Conservation (phyloP, 257 asterid genomes). For the Leptodermis oblonga region DNA sequence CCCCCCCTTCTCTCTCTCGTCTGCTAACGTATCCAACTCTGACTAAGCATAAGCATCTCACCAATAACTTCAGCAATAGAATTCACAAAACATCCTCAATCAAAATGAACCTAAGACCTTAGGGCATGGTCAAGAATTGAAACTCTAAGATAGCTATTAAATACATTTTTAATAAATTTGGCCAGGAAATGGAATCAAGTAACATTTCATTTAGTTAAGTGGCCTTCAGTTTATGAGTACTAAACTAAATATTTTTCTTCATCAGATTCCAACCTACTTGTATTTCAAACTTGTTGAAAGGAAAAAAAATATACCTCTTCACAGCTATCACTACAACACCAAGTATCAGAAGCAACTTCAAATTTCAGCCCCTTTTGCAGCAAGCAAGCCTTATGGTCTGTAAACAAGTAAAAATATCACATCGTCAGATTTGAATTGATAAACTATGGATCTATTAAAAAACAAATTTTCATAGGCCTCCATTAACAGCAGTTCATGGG, state of each 20-base stretch:
- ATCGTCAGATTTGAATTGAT: slow-evolving; percentile 5
- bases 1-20: not conserved
- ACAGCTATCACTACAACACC: slow-evolving; percentile 88
- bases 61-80: not conserved
- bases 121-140: not conserved
- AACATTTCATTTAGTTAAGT: not conserved
- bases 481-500: not conserved
- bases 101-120: not conserved
- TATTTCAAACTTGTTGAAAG: slow-evolving; percentile 13
- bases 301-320: slow-evolving; percentile 51
- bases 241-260: not conserved
- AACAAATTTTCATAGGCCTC: not conserved
- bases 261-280: not conserved
- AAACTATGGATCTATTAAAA: slow-evolving; percentile 4
- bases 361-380: slow-evolving; percentile 36
- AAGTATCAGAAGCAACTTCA: slow-evolving; percentile 49
- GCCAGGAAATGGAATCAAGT: not conserved
- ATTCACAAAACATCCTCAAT: not conserved
- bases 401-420: slow-evolving; percentile 28
- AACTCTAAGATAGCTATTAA: not conserved
- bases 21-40: not conserved
- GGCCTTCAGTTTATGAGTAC: not conserved
- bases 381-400: slow-evolving; percentile 85
- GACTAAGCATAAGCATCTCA: not conserved
- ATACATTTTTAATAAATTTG: too few species aligned